Percentiles rank a stretch among this genome's conserved stretches.
phyloP scores from a whole-genome alignment of 306 rosid species.

The Datisca glomerata region DNA sequence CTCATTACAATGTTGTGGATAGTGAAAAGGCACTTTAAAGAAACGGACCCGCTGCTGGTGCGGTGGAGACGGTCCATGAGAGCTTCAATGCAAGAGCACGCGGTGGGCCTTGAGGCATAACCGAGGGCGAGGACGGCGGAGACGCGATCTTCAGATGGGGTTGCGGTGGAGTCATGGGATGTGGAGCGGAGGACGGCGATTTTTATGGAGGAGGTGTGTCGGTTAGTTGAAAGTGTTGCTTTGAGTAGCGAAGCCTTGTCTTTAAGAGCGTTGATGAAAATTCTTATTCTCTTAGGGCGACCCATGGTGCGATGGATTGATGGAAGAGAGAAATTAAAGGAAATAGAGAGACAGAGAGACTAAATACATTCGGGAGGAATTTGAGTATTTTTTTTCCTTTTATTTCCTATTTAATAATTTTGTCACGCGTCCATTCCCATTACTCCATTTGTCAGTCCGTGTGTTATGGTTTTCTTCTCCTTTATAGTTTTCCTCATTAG shows the following conservation, averaged over 20 bases:
- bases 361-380: too few relatives aligned
- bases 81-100: slow-evolving; percentile 37
- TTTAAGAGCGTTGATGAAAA: slow-evolving; percentile 33
- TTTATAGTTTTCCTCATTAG: too few relatives aligned
- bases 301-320: slow-evolving; percentile 19
- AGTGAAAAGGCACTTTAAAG: slow-evolving; percentile 70
- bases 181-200: slow-evolving; percentile 68
- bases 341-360: background rate
- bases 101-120: slow-evolving; percentile 18
- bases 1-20: slow-evolving; percentile 33
- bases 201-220: slow-evolving; percentile 33
- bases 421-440: too few relatives aligned
- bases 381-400: too few relatives aligned
- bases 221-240: slow-evolving; percentile 37
- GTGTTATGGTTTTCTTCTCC: too few relatives aligned
- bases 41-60: slow-evolving; percentile 53
- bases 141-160: slow-evolving; percentile 39
- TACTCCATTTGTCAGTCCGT: too few relatives aligned
- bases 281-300: slow-evolving; percentile 23
- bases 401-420: too few relatives aligned
- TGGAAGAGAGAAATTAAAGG: background rate
- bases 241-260: slow-evolving; percentile 54
- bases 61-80: slow-evolving; percentile 64
- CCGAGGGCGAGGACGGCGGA: slow-evolving; percentile 35
- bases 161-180: slow-evolving; percentile 31